Conservation (phyloP, 352 stramenopile species). For the Globisporangium alternatum region DNA sequence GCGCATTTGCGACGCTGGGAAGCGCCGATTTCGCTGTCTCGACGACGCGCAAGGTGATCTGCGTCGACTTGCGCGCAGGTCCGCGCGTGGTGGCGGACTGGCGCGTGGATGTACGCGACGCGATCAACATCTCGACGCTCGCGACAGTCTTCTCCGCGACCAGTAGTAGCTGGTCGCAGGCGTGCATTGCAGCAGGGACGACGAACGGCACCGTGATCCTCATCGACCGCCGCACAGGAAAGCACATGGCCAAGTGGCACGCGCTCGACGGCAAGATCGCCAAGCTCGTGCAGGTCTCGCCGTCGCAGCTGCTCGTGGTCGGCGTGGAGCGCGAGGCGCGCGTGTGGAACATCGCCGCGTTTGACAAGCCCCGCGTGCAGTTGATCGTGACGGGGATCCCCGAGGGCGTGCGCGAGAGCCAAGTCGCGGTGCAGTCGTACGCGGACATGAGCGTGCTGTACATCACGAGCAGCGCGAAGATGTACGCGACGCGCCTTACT, state of each 20-base stretch:
- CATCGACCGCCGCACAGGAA: constrained; percentile 54
- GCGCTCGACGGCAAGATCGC: constrained; percentile 47
- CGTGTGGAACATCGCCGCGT: constrained; percentile 44
- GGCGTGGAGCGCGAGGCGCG: constrained; percentile 62
- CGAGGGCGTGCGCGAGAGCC: constrained; percentile 39
- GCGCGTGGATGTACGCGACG: constrained; percentile 42
- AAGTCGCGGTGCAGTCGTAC: constrained; percentile 52
- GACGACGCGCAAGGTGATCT: constrained; percentile 40
- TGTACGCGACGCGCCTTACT: constrained; percentile 41
- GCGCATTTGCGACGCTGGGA: constrained; percentile 6
- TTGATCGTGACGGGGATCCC: constrained; percentile 57
- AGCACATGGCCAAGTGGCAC: constrained; percentile 47
- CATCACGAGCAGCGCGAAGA: constrained; percentile 31
- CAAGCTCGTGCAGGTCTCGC: constrained; percentile 54
- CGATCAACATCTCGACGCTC: constrained; percentile 34
- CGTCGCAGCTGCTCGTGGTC: constrained; percentile 55
- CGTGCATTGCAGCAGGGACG: constrained; percentile 42
- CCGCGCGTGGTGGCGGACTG: constrained; percentile 62
- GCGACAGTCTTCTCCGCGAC: constrained; percentile 30
- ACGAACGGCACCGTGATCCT: constrained; percentile 40
- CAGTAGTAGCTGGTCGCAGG: constrained; percentile 5
- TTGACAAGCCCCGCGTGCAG: constrained; percentile 29
- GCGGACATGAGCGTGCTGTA: constrained; percentile 45
- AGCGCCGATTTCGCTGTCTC: constrained; percentile 52
- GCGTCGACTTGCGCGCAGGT: constrained; percentile 43